These are phyloP conservation scores for Fraxinus sp. DNA, from an alignment of 305 asterid genomes.

Conservation along the genomic window DNA sequence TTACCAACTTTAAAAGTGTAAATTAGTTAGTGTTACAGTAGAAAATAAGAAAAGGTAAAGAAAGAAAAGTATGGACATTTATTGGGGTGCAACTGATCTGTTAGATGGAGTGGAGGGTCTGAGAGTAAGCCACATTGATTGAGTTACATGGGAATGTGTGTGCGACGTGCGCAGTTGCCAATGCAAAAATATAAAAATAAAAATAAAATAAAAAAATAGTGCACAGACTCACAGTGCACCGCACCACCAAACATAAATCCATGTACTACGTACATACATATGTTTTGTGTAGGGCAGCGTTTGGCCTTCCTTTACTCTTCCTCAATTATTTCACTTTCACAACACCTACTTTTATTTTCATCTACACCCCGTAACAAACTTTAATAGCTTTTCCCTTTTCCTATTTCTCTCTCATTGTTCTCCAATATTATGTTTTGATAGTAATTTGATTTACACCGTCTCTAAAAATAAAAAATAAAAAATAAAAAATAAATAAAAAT, in stretches of 20 bases:
- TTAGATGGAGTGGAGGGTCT: background rate
- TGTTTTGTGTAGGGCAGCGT: background rate
- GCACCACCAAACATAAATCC: background rate
- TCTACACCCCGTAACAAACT: background rate
- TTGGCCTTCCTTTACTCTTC: background rate
- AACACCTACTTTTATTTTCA: background rate
- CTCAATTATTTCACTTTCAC: background rate
- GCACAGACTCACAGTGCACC: background rate
- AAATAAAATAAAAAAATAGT: background rate
- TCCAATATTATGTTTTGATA: too few relatives aligned
- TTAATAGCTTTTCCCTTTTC: background rate
- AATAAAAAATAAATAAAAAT: too few relatives aligned
- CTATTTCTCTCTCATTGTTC: background rate
- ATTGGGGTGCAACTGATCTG: background rate
- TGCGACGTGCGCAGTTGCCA: background rate
- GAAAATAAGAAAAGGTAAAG: background rate
- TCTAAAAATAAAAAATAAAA: too few relatives aligned
- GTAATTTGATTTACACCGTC: too few relatives aligned
- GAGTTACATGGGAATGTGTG: background rate
- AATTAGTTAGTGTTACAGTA: background rate
- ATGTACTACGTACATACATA: background rate
- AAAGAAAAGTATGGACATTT: background rate
- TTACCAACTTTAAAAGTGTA: background rate
- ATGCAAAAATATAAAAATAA: background rate
- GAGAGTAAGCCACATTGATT: background rate